These are phyloP conservation scores for Diaporthe ampelina DNA, from an alignment of 2,329 filamentous ascomycete species.

Conservation along the genomic window DNA sequence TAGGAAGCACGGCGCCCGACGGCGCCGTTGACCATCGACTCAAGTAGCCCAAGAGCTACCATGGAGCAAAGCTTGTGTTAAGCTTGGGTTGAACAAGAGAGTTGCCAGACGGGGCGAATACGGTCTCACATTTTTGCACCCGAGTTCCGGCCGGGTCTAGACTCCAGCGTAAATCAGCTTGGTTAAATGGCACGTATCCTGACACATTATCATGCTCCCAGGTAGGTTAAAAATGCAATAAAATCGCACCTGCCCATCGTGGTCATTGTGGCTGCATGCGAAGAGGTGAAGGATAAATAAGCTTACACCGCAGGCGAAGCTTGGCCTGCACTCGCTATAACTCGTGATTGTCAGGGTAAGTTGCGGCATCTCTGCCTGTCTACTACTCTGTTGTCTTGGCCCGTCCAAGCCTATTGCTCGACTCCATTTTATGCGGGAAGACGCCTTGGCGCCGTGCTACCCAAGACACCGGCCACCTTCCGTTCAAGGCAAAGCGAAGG, in stretches of 20 bases:
- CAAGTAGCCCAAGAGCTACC: too few species aligned
- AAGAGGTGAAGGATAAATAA: neutral
- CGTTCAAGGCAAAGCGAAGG: slow-evolving; percentile 5
- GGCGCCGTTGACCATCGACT: too few species aligned
- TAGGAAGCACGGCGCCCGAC: too few species aligned
- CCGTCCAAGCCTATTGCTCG: slow-evolving; percentile 1
- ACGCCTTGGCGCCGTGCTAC: slow-evolving; percentile 13
- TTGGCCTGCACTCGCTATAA: slow-evolving; percentile 1
- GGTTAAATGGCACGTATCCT: neutral
- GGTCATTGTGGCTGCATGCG: slow-evolving; percentile 1
- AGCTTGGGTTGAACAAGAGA: too few species aligned
- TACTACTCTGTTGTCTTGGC: neutral
- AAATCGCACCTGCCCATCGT: neutral
- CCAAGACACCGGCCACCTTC: slow-evolving; percentile 23
- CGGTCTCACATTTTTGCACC: too few species aligned
- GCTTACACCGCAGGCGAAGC: slow-evolving; percentile 10
- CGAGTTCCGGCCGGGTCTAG: too few species aligned
- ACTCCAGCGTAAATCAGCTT: too few species aligned
- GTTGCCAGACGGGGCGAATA: too few species aligned
- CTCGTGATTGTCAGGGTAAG: slow-evolving; percentile 28
- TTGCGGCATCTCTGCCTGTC: neutral
- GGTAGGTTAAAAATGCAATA: neutral
- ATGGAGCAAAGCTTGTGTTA: too few species aligned
- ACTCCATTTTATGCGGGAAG: neutral
- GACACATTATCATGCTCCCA: neutral